Evolutionary conservation across 805 yeast genomes (phyloP).

Genomic region (Candida mattraensis): DNA sequence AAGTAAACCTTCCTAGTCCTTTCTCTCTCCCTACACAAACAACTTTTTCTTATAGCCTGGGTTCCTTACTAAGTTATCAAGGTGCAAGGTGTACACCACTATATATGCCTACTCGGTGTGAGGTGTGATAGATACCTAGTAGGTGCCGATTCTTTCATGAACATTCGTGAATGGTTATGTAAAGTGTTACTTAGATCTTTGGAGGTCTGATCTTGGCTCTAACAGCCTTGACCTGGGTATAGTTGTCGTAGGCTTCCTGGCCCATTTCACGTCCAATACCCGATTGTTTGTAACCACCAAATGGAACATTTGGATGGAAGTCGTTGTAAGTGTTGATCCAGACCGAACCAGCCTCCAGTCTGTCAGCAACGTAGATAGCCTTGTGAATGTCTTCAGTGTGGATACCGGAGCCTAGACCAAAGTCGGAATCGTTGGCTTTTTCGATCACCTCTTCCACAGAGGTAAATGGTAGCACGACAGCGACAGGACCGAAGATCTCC

Average conservation of each 20-base stretch:
- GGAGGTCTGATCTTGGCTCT: constrained; percentile 42
- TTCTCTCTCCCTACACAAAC: too few species aligned
- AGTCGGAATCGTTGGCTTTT: constrained; percentile 73
- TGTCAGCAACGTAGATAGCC: constrained; percentile 65
- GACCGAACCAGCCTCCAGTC: constrained; percentile 74
- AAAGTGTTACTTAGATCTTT: too few species aligned
- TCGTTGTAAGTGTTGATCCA: constrained; percentile 79
- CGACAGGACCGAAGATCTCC: constrained; percentile 92
- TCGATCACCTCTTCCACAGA: constrained; percentile 72
- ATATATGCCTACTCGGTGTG: too few species aligned
- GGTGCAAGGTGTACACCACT: too few species aligned
- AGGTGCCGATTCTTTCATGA: too few species aligned
- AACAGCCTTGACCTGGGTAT: constrained; percentile 65
- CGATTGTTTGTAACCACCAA: constrained; percentile 68
- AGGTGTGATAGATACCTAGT: too few species aligned
- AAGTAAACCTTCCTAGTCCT: neutral
- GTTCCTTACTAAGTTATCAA: too few species aligned
- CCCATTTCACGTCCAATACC: constrained; percentile 79
- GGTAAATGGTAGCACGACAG: constrained; percentile 70
- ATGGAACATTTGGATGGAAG: constrained; percentile 66
- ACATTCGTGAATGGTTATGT: too few species aligned
- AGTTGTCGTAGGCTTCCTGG: constrained; percentile 61
- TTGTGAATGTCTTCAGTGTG: constrained; percentile 70
- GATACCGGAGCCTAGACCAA: constrained; percentile 87
- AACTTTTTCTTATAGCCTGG: too few species aligned